Evolutionary conservation across 192 early-diverging fungal genomes (phyloP).

Genomic region (Entrophospora sp.): DNA sequence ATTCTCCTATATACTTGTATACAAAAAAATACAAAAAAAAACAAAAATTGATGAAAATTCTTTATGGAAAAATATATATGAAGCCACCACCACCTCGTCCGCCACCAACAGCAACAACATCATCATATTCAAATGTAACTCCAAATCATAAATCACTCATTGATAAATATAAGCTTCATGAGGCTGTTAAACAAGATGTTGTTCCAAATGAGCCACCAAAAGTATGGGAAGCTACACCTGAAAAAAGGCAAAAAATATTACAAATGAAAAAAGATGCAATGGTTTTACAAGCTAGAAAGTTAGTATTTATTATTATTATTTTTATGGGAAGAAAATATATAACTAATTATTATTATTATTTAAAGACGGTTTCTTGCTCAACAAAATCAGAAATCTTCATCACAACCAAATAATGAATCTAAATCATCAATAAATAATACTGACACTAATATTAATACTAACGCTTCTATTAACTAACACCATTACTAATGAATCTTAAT

Average conservation of each 20-base stretch:
- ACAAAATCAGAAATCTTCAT: too few relatives aligned
- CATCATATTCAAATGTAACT: conserved; percentile 23
- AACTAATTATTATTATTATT: too few relatives aligned
- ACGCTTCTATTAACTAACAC: too few relatives aligned
- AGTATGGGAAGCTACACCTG: conserved; percentile 51
- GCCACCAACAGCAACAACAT: conserved; percentile 27
- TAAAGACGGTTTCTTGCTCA: too few relatives aligned
- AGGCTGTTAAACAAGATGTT: conserved; percentile 23
- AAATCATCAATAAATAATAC: too few relatives aligned
- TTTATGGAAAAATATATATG: neutral
- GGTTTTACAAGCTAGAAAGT: conserved; percentile 63
- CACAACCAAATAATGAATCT: too few relatives aligned
- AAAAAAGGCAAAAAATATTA: conserved; percentile 52
- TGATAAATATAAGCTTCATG: conserved; percentile 45
- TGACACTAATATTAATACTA: too few relatives aligned
- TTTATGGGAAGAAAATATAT: too few relatives aligned
- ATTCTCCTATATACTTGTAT: conserved; percentile 1
- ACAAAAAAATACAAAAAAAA: neutral
- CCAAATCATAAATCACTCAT: conserved; percentile 32
- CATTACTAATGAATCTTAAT: too few relatives aligned
- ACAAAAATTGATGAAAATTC: neutral
- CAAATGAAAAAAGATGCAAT: conserved; percentile 60
- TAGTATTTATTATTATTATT: too few relatives aligned
- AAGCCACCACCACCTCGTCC: neutral
- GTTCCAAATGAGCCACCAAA: conserved; percentile 43